Percentiles rank a stretch among this genome's conserved stretches.
phyloP scores from a whole-genome alignment of 23 red algal species.

The Cyanidiococcus yangmingshanensis region DNA sequence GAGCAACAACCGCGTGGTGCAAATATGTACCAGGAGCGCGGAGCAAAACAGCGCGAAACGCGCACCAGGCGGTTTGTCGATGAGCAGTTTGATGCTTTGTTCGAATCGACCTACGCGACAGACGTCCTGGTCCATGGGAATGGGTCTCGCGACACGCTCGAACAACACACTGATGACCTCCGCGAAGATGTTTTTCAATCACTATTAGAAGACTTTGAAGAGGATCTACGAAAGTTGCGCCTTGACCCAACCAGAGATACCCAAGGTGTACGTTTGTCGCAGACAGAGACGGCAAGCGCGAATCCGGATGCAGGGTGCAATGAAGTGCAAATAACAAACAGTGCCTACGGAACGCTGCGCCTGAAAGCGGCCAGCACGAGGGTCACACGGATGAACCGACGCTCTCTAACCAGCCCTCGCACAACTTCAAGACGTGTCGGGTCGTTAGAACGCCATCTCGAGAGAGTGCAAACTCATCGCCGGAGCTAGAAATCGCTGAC shows the following conservation, averaged over 20 bases:
- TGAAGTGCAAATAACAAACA: too few species aligned
- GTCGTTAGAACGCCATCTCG: too few species aligned
- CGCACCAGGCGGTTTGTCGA: neutral
- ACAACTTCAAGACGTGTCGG: too few species aligned
- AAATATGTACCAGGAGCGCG: neutral
- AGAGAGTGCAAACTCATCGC: too few species aligned
- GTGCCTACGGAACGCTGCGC: too few species aligned
- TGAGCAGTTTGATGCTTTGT: constrained; percentile 11
- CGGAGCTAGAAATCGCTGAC: too few species aligned
- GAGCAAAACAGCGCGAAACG: neutral
- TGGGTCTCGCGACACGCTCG: neutral
- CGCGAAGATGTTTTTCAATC: neutral
- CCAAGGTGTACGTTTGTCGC: neutral
- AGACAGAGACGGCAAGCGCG: too few species aligned
- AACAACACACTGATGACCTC: neutral
- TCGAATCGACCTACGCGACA: neutral
- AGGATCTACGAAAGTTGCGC: neutral
- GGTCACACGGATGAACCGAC: too few species aligned
- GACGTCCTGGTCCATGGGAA: neutral
- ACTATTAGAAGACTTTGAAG: neutral
- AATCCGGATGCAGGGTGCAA: too few species aligned
- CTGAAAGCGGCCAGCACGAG: too few species aligned
- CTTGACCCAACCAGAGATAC: neutral
- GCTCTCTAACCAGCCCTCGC: too few species aligned
- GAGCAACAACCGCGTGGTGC: neutral